A percentile compares a stretch with the other conserved stretches of the same genome.
phyloP scores from a whole-genome alignment of 1,284 basidiomycete genomes.

The Mycocalia duriaeana region DNA sequence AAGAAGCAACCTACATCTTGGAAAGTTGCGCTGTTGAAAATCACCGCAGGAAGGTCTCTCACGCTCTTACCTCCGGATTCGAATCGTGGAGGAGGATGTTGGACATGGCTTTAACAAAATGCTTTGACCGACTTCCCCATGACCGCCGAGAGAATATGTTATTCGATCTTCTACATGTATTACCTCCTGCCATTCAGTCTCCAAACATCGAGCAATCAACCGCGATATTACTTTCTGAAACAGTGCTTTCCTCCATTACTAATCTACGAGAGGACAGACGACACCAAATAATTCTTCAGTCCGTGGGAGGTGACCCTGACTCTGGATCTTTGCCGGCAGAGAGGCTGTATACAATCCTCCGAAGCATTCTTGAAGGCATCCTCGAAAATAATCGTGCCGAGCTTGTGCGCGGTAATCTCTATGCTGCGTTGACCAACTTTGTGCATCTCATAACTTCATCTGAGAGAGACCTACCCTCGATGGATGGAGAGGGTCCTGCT shows the following conservation, averaged over 20 bases:
- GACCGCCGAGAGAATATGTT: constrained; percentile 81
- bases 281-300: constrained; percentile 61
- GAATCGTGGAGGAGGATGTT: constrained; percentile 81
- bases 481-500: not conserved
- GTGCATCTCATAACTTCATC: constrained; percentile 59
- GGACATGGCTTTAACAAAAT: constrained; percentile 79
- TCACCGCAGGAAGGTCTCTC: constrained; percentile 74
- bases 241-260: constrained; percentile 77
- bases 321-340: constrained; percentile 75
- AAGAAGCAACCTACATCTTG: constrained; percentile 73
- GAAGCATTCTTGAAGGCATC: constrained; percentile 73
- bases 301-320: constrained; percentile 56
- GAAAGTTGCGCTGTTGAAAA: constrained; percentile 85
- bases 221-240: constrained; percentile 77
- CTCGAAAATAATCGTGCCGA: constrained; percentile 78
- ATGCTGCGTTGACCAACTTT: constrained; percentile 86
- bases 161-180: constrained; percentile 80
- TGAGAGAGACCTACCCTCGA: constrained; percentile 13
- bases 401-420: constrained; percentile 94
- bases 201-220: constrained; percentile 66
- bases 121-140: constrained; percentile 76
- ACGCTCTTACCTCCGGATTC: constrained; percentile 68
- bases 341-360: constrained; percentile 73
- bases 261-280: constrained; percentile 77
- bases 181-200: constrained; percentile 58